Conservation (phyloP, 768 basidiomycete genomes). For the Amanita phalloides region DNA sequence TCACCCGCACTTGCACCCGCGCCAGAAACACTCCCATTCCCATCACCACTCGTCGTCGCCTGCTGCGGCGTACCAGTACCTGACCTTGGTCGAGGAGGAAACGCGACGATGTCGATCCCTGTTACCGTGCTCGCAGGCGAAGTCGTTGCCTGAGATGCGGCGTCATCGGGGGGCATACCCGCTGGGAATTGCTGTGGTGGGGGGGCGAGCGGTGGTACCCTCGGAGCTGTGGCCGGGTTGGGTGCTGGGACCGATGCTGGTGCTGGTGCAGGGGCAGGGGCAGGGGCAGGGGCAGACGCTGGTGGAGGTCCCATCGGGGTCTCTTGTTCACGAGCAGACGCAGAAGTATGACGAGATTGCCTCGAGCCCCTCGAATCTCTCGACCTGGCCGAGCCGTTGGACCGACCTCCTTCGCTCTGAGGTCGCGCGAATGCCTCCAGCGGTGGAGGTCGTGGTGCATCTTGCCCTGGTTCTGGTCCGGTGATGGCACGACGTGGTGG, state of each 20-base stretch:
- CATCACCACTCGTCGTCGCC: too few relatives aligned
- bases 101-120: neutral
- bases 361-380: neutral
- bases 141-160: neutral
- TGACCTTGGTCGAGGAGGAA: neutral
- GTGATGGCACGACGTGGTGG: neutral
- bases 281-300: neutral
- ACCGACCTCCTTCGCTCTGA: neutral
- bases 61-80: too few relatives aligned
- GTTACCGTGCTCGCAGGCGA: neutral
- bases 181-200: neutral
- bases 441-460: neutral
- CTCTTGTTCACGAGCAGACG: neutral
- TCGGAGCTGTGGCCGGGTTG: neutral
- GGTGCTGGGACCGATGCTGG: neutral
- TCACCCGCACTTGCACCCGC: neutral
- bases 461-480: neutral
- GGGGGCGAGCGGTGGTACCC: neutral
- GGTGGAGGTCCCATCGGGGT: neutral
- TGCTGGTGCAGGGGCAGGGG: neutral
- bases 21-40: too few relatives aligned
- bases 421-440: neutral
- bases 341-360: neutral
- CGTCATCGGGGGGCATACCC: neutral
- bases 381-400: neutral